Base-by-base conservation (phyloP, 257 asterid species). In the Plantago ovata region DNA sequence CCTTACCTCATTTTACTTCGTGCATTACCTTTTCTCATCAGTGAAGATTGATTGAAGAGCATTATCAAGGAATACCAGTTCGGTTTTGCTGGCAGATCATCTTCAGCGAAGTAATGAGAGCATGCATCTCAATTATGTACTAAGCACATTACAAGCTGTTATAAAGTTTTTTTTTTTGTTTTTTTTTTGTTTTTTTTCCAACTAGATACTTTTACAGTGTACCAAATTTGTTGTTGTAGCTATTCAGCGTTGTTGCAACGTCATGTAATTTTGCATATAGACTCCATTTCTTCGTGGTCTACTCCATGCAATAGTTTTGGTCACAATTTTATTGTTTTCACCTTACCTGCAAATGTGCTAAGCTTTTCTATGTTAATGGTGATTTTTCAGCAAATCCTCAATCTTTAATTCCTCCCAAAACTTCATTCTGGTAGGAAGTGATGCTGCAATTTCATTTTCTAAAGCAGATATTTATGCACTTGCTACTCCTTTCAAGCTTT, bases 1-100 rank as follows among this genome's bases (percentile, higher is more conserved):
- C 64, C 82, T 89, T 15, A 79, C 96, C 3, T 89, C 95, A 3
- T 89, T 89, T 74, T 83, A 74, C 78, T 89, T 89, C 20, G 89
- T 85, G 57, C 95, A 85, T 69, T 85, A 81, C 76, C 89, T 89
- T 23, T 89, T 89, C 71, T 86, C 95, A 10, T 89, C 95, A 0
- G 95, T 89, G 75, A 85, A 89, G 82, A 85, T 85, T 53, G 96
- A 88, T 63, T 84, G 81, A 87, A 48, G 58, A 59, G 52, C 48
- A 49, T 49, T n/a, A 39, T 51, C 12, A 54, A 28, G 4, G 53
- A 61, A 36, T 47, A 0, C 32, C 43, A 32, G 11, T 39, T 47
- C 33, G 16, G 12, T 23, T 36, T 60, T 53, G 52, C 28, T 3
- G 54, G 59, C 32, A 39, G 64, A 51, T 54, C 65, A 44, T 39